Conservation (phyloP, 2,329 filamentous ascomycete species). For the Fusarium mexicanum region DNA sequence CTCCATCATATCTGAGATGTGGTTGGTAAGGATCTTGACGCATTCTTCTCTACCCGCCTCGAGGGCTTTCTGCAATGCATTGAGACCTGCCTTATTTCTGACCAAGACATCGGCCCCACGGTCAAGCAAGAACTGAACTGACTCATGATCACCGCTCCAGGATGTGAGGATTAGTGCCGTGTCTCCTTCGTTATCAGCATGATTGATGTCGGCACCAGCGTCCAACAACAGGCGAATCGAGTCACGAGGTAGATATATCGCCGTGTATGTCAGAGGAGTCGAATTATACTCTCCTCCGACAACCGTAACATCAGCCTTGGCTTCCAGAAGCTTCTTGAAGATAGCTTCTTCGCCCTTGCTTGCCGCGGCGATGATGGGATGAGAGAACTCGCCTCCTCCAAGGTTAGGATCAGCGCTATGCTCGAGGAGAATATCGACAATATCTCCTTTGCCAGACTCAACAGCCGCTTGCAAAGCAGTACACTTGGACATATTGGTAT, state of each 20-base stretch:
- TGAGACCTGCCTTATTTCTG: not conserved
- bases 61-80: conserved; percentile 13
- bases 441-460: conserved; percentile 47
- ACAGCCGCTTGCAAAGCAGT: conserved; percentile 54
- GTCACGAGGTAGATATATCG: conserved; percentile 45
- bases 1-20: conserved; percentile 32
- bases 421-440: conserved; percentile 51
- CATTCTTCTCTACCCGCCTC: conserved; percentile 23
- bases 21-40: conserved; percentile 48
- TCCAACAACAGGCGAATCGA: conserved; percentile 48
- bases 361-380: conserved; percentile 52
- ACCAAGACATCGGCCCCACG: conserved; percentile 18
- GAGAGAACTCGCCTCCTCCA: conserved; percentile 46
- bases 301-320: conserved; percentile 50
- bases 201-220: conserved; percentile 51
- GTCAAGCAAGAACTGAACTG: conserved; percentile 16
- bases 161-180: conserved; percentile 53
- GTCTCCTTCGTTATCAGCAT: conserved; percentile 47
- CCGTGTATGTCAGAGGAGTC: conserved; percentile 52
- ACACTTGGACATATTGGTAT: conserved; percentile 43
- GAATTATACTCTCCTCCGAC: conserved; percentile 47
- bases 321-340: conserved; percentile 48
- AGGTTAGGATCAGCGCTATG: conserved; percentile 50
- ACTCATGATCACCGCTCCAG: conserved; percentile 41
- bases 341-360: conserved; percentile 48